These are phyloP conservation scores for Melanopsichium pennsylvanicum DNA, from an alignment of 1,284 basidiomycete genomes.

Conservation along the genomic window DNA sequence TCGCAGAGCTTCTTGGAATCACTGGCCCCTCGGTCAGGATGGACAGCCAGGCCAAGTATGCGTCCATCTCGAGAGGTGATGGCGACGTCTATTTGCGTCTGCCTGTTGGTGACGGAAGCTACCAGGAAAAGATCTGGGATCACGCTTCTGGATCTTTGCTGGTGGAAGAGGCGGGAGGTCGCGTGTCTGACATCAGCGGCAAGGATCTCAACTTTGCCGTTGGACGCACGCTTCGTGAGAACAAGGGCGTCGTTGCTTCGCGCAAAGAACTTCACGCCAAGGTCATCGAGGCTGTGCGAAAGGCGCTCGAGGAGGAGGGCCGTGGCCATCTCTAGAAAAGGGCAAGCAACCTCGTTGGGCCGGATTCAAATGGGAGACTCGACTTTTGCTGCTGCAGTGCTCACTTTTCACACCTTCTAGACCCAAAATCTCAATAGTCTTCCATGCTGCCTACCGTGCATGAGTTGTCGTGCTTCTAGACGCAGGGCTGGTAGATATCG, in stretches of 20 bases:
- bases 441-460: too few relatives aligned
- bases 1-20: slow-evolving; percentile 77
- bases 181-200: slow-evolving; percentile 84
- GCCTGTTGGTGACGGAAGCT: slow-evolving; percentile 79
- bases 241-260: slow-evolving; percentile 84
- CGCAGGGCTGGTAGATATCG: too few relatives aligned
- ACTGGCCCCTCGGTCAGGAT: slow-evolving; percentile 79
- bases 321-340: slow-evolving; percentile 44
- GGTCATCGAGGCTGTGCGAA: slow-evolving; percentile 79
- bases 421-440: too few relatives aligned
- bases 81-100: slow-evolving; percentile 89
- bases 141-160: slow-evolving; percentile 88
- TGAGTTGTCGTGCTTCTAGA: too few relatives aligned
- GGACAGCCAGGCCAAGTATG: slow-evolving; percentile 98
- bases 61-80: slow-evolving; percentile 84
- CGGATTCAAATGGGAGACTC: too few relatives aligned
- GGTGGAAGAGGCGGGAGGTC: slow-evolving; percentile 86
- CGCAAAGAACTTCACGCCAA: slow-evolving; percentile 74
- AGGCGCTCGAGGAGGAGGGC: slow-evolving; percentile 71
- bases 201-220: slow-evolving; percentile 82
- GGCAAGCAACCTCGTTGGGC: background rate
- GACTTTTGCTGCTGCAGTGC: too few relatives aligned
- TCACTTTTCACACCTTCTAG: too few relatives aligned
- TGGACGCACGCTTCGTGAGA: slow-evolving; percentile 84
- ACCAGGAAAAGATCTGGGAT: slow-evolving; percentile 94